A percentile compares a stretch with the other conserved stretches of the same genome.
Evolutionary conservation across 331 rosid species (phyloP).

Genomic region (Malus hybrid): DNA sequence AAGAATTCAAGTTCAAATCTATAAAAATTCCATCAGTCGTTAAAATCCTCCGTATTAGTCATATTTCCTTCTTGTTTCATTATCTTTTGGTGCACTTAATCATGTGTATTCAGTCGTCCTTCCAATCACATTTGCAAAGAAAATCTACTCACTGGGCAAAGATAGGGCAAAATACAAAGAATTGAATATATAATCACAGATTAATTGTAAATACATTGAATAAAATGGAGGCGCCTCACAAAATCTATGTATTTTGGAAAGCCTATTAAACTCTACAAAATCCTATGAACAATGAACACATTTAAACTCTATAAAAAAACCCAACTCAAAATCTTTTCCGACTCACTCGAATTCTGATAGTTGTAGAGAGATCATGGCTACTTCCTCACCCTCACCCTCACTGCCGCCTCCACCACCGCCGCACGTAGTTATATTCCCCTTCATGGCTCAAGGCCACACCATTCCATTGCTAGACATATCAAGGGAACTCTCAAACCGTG

Average conservation of each 20-base stretch:
- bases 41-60: not conserved
- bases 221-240: not conserved
- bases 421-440: conserved; percentile 22
- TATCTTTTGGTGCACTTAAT: not conserved
- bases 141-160: not conserved
- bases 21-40: too few species aligned
- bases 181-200: not conserved
- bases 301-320: not conserved
- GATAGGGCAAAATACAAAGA: not conserved
- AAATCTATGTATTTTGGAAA: not conserved
- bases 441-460: conserved; percentile 28
- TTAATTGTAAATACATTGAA: not conserved
- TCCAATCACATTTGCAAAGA: not conserved
- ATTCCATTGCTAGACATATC: conserved; percentile 19
- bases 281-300: not conserved
- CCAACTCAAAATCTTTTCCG: not conserved
- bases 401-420: not conserved
- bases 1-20: too few species aligned
- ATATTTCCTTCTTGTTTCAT: not conserved
- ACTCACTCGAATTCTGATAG: not conserved
- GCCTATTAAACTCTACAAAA: not conserved
- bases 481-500: conserved; percentile 5
- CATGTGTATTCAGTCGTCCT: not conserved
- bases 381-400: not conserved
- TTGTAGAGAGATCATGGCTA: not conserved